Percentiles rank a stretch among this genome's conserved stretches.
Conservation (phyloP, 2,329 filamentous ascomycete species). For the Talaromyces sp. region DNA sequence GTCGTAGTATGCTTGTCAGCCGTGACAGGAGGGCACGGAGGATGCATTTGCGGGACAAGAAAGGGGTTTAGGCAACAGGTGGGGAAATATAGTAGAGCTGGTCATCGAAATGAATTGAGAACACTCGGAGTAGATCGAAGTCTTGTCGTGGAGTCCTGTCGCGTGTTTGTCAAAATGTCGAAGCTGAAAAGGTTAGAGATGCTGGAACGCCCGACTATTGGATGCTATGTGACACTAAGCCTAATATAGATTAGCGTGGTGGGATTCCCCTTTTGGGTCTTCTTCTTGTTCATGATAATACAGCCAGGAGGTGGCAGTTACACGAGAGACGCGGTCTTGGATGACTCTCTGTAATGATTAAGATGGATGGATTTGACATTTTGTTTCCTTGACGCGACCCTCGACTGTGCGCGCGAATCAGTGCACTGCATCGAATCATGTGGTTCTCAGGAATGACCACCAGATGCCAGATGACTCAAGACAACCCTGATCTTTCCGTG, state of each 20-base stretch:
- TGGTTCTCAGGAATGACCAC: conserved; percentile 4
- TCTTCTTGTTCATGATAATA: not conserved
- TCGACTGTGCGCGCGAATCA: not conserved
- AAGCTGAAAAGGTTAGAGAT: not conserved
- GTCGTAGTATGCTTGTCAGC: not conserved
- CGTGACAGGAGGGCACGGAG: not conserved
- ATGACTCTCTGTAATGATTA: not conserved
- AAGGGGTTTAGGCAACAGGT: not conserved
- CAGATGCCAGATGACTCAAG: conserved; percentile 2
- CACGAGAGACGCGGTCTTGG: not conserved
- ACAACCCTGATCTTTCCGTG: not conserved
- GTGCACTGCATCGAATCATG: not conserved
- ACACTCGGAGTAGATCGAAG: not conserved
- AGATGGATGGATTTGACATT: not conserved
- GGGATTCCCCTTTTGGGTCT: not conserved
- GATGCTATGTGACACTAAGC: not conserved
- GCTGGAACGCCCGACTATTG: conserved; percentile 3
- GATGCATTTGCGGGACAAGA: not conserved
- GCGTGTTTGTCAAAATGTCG: not conserved
- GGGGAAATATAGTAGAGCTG: not conserved
- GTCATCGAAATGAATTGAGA: not conserved
- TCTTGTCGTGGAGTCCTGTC: not conserved
- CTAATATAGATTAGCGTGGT: not conserved
- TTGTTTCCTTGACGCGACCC: not conserved
- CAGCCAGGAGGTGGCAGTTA: not conserved